Conservation (phyloP, 2,329 filamentous ascomycete species). For the Whalleya microplaca region DNA sequence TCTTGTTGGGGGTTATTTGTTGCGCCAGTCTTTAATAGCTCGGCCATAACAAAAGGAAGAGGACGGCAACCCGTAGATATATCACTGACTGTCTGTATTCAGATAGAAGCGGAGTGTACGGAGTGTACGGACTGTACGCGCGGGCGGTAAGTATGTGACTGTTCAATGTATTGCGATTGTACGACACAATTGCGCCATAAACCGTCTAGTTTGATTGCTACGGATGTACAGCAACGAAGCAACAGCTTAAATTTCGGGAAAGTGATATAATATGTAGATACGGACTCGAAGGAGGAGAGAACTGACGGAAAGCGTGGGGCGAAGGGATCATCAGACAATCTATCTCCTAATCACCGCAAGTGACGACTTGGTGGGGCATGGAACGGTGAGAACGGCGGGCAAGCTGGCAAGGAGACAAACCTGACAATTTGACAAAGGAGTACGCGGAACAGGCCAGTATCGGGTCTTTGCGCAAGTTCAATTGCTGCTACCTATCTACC, state of each 20-base stretch:
- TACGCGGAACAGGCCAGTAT: background rate
- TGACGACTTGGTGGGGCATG: background rate
- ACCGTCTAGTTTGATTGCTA: background rate
- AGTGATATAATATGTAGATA: too few relatives aligned
- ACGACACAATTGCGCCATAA: background rate
- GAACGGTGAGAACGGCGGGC: background rate
- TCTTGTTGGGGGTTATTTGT: constrained; percentile 22
- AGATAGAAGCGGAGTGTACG: background rate
- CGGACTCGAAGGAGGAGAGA: background rate
- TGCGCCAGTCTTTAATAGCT: constrained; percentile 22
- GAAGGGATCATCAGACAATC: constrained; percentile 20
- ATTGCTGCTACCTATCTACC: background rate
- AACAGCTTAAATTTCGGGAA: background rate
- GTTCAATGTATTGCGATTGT: too few relatives aligned
- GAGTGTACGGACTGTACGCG: too few relatives aligned
- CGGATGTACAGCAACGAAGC: background rate
- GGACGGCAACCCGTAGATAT: too few relatives aligned
- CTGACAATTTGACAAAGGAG: background rate
- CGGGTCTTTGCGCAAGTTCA: background rate
- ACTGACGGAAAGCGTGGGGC: constrained; percentile 8
- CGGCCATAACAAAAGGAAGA: constrained; percentile 26
- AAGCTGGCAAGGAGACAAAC: too few relatives aligned
- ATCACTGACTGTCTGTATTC: background rate
- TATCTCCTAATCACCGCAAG: too few relatives aligned
- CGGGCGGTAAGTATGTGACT: background rate